Percentiles rank a stretch among this genome's conserved stretches.
Conservation (phyloP, 2,329 filamentous ascomycete species). For the Pochonia chlamydosporia region DNA sequence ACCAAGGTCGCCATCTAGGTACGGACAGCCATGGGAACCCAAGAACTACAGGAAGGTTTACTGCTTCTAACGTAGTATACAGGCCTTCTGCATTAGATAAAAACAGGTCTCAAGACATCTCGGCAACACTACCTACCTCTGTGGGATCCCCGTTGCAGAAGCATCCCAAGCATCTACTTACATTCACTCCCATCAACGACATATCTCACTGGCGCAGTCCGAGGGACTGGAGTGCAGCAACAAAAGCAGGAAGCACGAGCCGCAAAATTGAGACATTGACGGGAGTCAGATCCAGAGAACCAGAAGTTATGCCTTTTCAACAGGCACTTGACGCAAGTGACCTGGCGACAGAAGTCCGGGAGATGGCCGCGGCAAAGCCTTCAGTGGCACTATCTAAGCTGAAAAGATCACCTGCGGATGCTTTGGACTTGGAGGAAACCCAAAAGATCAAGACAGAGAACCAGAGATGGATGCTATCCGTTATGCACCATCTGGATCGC, state of each 20-base stretch:
- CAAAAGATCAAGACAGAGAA: slow-evolving; percentile 18
- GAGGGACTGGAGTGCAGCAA: neutral
- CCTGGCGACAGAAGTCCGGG: slow-evolving; percentile 3
- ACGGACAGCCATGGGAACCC: neutral
- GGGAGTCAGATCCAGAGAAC: neutral
- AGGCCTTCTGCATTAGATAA: neutral
- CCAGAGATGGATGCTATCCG: slow-evolving; percentile 51
- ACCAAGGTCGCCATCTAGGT: slow-evolving; percentile 3
- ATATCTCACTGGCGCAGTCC: slow-evolving; percentile 4
- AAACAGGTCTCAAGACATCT: neutral
- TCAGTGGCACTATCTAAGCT: slow-evolving; percentile 12
- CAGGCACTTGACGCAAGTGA: neutral
- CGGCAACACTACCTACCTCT: neutral
- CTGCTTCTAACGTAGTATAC: neutral
- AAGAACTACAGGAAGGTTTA: no score
- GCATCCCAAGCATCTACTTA: neutral
- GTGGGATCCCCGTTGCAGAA: slow-evolving; percentile 4
- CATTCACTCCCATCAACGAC: slow-evolving; percentile 2
- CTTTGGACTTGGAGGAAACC: neutral
- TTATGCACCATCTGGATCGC: slow-evolving; percentile 42
- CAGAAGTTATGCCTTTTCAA: neutral
- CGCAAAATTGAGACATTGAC: neutral
- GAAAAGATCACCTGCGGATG: slow-evolving; percentile 6
- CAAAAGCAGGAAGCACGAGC: neutral
- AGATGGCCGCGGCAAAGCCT: slow-evolving; percentile 11